Conservation (phyloP, 73 alveolate genomes). For the Tetrahymena borealis region DNA sequence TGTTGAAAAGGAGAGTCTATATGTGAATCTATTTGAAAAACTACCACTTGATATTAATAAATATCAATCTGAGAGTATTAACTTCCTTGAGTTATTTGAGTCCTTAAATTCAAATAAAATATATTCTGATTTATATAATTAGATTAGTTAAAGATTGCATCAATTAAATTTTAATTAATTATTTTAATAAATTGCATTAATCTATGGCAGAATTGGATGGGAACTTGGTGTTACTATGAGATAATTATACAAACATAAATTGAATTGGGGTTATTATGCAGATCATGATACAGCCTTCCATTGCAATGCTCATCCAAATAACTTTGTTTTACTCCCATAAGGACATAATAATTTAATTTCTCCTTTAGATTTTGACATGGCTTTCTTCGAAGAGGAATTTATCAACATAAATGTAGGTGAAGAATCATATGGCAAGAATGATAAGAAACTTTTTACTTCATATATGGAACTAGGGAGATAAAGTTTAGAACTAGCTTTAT, state of each 20-base stretch:
- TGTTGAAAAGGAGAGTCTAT: background rate
- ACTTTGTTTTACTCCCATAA: conserved; percentile 37
- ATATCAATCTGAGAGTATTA: background rate
- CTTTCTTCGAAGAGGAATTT: conserved; percentile 34
- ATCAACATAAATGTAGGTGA: conserved; percentile 35
- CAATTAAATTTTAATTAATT: background rate
- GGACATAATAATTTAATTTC: conserved; percentile 23
- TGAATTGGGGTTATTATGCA: conserved; percentile 63
- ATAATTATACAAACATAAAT: conserved; percentile 35
- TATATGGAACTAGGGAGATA: conserved; percentile 52
- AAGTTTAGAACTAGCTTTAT: conserved; percentile 48
- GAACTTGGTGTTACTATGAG: conserved; percentile 53
- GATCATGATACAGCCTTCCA: conserved; percentile 68
- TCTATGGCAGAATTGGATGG: conserved; percentile 48
- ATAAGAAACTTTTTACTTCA: conserved; percentile 34
- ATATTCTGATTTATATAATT: background rate
- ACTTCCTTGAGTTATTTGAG: background rate
- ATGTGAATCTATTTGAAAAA: background rate
- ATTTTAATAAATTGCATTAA: background rate
- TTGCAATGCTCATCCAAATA: conserved; percentile 70
- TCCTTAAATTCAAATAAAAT: background rate
- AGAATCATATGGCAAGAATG: conserved; percentile 22
- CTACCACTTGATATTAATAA: background rate
- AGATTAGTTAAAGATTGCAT: background rate
- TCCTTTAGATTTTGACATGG: conserved; percentile 68